Conservation (phyloP, 441 rosid genomes). For the Cnidoscolus chayamansa region DNA sequence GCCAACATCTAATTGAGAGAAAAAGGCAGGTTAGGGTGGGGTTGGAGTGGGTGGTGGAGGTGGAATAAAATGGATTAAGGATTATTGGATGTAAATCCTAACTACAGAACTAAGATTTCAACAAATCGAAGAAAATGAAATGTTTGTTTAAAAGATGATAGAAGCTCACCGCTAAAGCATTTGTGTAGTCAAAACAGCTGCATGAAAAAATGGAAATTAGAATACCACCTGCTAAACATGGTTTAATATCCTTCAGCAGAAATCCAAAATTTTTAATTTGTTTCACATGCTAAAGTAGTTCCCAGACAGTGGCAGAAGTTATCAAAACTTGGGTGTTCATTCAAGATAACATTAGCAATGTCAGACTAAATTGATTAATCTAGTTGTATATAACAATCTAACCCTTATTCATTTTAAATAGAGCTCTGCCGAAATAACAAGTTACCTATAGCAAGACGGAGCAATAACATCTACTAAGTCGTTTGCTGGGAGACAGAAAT, state of each 20-base stretch:
- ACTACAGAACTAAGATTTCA: neutral
- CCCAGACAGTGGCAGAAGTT: neutral
- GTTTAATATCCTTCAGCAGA: neutral
- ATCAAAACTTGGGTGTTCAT: slow-evolving; percentile 4
- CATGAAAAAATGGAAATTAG: slow-evolving; percentile 25
- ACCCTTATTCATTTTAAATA: neutral
- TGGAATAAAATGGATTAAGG: neutral
- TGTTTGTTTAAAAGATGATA: neutral
- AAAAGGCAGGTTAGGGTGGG: neutral
- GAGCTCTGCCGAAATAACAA: slow-evolving; percentile 3
- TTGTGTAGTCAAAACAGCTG: slow-evolving; percentile 98
- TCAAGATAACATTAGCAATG: slow-evolving; percentile 3
- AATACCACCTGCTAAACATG: slow-evolving; percentile 10
- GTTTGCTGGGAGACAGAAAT: slow-evolving; percentile 96
- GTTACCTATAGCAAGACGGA: slow-evolving; percentile 96
- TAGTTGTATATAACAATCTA: neutral
- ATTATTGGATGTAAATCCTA: neutral
- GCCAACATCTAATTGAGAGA: neutral
- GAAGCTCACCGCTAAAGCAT: slow-evolving; percentile 87
- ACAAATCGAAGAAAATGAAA: slow-evolving; percentile 9
- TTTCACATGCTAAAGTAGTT: neutral
- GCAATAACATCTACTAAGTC: slow-evolving; percentile 93
- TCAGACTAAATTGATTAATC: neutral
- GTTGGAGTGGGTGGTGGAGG: neutral
- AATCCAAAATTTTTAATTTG: neutral